These are phyloP conservation scores for Trichomonas tenax DNA, from an alignment of 208 protist genomes.

Conservation along the genomic window DNA sequence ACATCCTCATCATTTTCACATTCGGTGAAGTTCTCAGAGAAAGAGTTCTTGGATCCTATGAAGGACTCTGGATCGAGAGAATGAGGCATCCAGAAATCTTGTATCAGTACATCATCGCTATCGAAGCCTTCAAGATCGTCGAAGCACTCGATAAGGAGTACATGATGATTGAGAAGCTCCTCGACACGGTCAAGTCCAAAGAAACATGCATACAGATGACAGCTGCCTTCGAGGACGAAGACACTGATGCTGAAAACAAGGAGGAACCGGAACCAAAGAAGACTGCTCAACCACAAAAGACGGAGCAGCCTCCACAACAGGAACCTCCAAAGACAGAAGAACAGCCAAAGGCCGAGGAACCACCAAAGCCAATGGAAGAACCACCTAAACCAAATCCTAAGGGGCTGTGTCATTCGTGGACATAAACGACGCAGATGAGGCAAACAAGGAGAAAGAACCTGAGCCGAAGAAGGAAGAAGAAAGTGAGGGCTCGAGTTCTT, in stretches of 20 bases:
- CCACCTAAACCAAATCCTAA: too few relatives aligned
- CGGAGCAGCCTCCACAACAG: neutral
- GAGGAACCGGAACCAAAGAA: neutral
- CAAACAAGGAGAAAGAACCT: too few relatives aligned
- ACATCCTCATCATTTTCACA: neutral
- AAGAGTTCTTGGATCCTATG: neutral
- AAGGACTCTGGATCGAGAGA: neutral
- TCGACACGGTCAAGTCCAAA: neutral
- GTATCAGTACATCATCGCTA: neutral
- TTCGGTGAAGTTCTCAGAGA: neutral
- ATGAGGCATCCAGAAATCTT: neutral
- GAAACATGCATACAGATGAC: neutral
- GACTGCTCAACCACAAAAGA: neutral
- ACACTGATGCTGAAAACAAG: neutral
- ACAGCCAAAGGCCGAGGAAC: too few relatives aligned
- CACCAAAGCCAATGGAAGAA: too few relatives aligned
- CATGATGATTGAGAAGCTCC: neutral
- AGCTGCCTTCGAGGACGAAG: neutral
- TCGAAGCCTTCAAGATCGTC: neutral
- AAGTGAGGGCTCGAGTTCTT: too few relatives aligned
- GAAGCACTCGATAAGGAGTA: neutral
- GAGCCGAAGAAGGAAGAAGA: too few relatives aligned
- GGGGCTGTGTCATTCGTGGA: too few relatives aligned
- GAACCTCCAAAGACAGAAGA: neutral
- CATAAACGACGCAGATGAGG: too few relatives aligned